These are phyloP conservation scores for Stellera chamaejasme DNA, from an alignment of 345 rosid genomes.

Conservation along the genomic window DNA sequence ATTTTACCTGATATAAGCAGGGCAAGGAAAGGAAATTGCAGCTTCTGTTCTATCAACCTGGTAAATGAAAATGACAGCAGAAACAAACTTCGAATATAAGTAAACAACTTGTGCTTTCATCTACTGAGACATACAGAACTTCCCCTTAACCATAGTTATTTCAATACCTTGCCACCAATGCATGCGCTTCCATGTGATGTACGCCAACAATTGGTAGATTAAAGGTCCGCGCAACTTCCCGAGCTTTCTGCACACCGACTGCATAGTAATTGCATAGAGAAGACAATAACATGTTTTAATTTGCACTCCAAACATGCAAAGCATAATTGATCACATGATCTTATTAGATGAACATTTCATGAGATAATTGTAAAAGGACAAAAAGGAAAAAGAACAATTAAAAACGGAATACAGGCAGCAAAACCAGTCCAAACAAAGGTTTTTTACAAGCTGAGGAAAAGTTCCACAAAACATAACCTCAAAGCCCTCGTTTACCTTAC, in stretches of 20 bases:
- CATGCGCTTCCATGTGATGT: constrained; percentile 99
- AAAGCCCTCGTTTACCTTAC: too few species aligned
- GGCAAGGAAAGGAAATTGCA: constrained; percentile 90
- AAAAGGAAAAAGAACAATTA: too few species aligned
- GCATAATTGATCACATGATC: too few species aligned
- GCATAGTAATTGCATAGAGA: constrained; percentile 17
- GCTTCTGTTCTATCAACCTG: constrained; percentile 61
- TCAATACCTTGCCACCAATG: constrained; percentile 74
- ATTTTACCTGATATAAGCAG: constrained; percentile 80
- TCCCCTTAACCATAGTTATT: not conserved
- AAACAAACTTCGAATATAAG: not conserved
- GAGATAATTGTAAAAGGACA: too few species aligned
- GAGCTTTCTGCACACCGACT: constrained; percentile 95
- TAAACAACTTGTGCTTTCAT: constrained; percentile 2
- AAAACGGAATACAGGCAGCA: too few species aligned
- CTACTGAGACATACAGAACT: not conserved
- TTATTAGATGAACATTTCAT: too few species aligned
- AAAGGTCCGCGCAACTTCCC: constrained; percentile 57
- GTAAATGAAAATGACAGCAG: constrained; percentile 1
- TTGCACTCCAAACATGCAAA: not conserved
- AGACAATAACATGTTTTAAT: not conserved
- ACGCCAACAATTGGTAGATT: constrained; percentile 66
- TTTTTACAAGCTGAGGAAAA: too few species aligned
- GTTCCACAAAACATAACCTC: too few species aligned
- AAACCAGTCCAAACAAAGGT: too few species aligned